Percentiles rank a stretch among this genome's conserved stretches.
phyloP scores from a whole-genome alignment of 108 stramenopile species.

The Cylindrotheca fusiformis region DNA sequence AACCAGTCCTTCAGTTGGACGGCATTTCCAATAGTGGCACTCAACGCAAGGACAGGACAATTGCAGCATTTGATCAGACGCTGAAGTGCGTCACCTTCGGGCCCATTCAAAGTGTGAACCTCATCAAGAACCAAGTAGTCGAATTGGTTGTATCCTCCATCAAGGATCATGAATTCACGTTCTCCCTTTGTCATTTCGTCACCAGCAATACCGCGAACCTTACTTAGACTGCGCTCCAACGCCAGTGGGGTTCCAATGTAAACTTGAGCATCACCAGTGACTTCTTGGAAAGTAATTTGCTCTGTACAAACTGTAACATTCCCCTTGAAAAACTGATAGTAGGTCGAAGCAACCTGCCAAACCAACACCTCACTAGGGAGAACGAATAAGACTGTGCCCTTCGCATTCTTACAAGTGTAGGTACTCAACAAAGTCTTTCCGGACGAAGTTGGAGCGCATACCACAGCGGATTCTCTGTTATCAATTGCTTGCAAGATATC shows the following conservation, averaged over 20 bases:
- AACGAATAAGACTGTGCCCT: conserved; percentile 93
- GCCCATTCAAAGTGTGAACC: conserved; percentile 97
- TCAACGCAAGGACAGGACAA: conserved; percentile 95
- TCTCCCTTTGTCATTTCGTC: conserved; percentile 93
- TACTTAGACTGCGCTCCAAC: conserved; percentile 89
- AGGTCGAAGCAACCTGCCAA: conserved; percentile 99
- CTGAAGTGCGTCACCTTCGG: conserved; percentile 97
- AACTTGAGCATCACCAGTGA: conserved; percentile 87
- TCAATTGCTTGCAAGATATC: conserved; percentile 91
- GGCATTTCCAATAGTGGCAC: conserved; percentile 99
- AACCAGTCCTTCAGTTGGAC: conserved; percentile 93
- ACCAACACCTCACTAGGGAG: conserved; percentile 99
- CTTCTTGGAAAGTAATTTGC: conserved; percentile 87
- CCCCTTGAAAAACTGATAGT: conserved; percentile 95
- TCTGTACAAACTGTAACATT: conserved; percentile 94
- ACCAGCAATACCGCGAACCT: conserved; percentile 93
- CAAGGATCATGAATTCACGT: conserved; percentile 92
- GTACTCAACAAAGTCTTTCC: conserved; percentile 99
- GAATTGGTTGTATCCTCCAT: conserved; percentile 96
- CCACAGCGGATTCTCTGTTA: conserved; percentile 88
- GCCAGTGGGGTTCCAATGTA: conserved; percentile 98
- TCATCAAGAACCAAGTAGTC: conserved; percentile 98
- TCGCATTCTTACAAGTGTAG: conserved; percentile 91
- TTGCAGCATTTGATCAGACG: conserved; percentile 92
- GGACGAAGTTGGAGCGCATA: conserved; percentile 97